Base-by-base conservation (phyloP, 176 grass and related monocot genomes). In the Tillandsia fasciculata region DNA sequence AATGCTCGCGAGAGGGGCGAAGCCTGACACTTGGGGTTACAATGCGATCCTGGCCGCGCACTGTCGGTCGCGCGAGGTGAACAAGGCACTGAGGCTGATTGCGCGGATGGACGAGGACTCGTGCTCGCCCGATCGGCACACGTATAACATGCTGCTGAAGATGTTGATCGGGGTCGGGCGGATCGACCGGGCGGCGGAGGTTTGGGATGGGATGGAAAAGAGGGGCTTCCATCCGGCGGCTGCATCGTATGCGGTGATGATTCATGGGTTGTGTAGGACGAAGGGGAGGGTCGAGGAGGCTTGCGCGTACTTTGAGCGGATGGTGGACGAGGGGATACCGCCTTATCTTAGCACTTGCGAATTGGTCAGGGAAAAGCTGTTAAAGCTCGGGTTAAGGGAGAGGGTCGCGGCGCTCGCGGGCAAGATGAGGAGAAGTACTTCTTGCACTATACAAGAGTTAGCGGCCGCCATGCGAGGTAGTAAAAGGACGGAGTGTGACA, bases 181-280 rank as follows among this genome's bases (percentile, higher is more conserved):
- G 72, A 69, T 90, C 65, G 84, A 93, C 67, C 72, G 67, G 26
- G 84, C 90, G 49, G 72, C 79, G 29, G 89, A 88, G 64, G 72
- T 93, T 75, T 99, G 89, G 89, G 87, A 99, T 59, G 87, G 90
- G n/a, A 99, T 93, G 94, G 86, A 90, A 70, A 72, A 76, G 24
- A 76, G 75, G 53, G 84, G 70, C 47, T 99, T 88, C 73, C 82
- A 99, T 64, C 89, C 87, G 12, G 69, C 82, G 8, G 82, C 82
- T 14, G 67, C 86, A 42, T 86, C 84, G 68, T 99, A 88, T 64
- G 82, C 94, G 10, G 87, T 99, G 29, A 88, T 99, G 84, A 78
- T 99, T 52, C 90, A 99, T 67, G 84, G 84, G 24, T 56, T 99
- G 51, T 86, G 82, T 83, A 85, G 82, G 79, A 99, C 90, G 70